A percentile compares a stretch with the other conserved stretches of the same genome.
Evolutionary conservation across 2,329 filamentous ascomycete species (phyloP).

Genomic region (Davidsoniella virescens): DNA sequence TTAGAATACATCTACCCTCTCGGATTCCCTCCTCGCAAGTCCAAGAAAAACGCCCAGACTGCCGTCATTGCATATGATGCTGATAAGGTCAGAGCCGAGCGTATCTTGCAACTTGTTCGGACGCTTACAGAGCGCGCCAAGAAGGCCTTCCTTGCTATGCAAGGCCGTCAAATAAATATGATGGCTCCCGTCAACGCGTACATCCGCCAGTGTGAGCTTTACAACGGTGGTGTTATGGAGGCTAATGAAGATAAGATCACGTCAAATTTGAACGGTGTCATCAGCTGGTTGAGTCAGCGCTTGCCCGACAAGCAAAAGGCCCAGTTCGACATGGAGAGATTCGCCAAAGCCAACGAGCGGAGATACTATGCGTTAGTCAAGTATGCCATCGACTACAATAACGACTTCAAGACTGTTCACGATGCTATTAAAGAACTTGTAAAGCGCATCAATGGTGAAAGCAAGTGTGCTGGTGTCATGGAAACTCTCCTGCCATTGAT

Average conservation of each 20-base stretch:
- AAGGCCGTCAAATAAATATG: conserved; percentile 59
- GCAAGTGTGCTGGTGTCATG: conserved; percentile 38
- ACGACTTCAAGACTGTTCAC: conserved; percentile 80
- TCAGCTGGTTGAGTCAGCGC: conserved; percentile 55
- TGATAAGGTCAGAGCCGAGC: conserved; percentile 65
- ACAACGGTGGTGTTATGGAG: conserved; percentile 73
- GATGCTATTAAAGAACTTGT: conserved; percentile 82
- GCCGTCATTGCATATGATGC: conserved; percentile 32
- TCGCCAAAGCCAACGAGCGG: conserved; percentile 80
- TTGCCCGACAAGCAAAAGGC: conserved; percentile 62
- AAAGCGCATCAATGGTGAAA: conserved; percentile 49
- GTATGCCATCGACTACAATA: conserved; percentile 69
- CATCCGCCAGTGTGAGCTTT: conserved; percentile 69
- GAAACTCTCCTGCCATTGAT: conserved; percentile 71
- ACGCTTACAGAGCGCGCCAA: conserved; percentile 64
- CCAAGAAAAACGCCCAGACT: conserved; percentile 40
- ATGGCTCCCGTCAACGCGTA: conserved; percentile 61
- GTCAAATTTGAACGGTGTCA: conserved; percentile 51
- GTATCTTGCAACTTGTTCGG: conserved; percentile 67
- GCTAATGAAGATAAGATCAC: conserved; percentile 55
- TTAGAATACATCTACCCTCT: conserved; percentile 83
- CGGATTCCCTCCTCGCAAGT: conserved; percentile 60
- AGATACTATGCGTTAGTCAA: conserved; percentile 78
- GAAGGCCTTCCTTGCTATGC: conserved; percentile 76
- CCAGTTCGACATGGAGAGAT: conserved; percentile 67